Evolutionary conservation across 2,329 filamentous ascomycete species (phyloP), one percentile per base, ranked within the genome.

Genomic region (Ophiobolus disseminans): DNA sequence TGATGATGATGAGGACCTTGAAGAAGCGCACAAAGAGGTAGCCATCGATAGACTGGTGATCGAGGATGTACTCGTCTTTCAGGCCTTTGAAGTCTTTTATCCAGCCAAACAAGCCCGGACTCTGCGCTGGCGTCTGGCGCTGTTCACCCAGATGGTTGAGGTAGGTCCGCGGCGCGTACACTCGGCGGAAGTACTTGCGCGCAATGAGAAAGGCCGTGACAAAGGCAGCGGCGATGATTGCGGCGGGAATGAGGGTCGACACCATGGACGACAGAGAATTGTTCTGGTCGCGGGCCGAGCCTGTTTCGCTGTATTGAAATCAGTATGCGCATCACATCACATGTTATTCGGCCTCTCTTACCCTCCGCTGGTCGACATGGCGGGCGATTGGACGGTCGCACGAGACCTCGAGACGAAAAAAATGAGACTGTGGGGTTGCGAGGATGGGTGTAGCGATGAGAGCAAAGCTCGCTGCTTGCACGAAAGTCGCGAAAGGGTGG

Each of bases 21-120:
- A 80, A 73, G 57, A 76, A 78, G 30, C 78, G 70, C 36, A 80
- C 65, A 49, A 75, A 80, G 11, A 80, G 69, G 45, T 75, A 80
- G 22, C 75, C 76, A 56, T 80, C 78, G 38, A 80, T 73, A 9
- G 76, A 78, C 53, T 76, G 74, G 60, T 78, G 76, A 53, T 77
- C 73, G 37, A 80, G 70, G 17, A 80, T 72, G 50, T 76, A 77
- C 26, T 65, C 65, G 58, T 79, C 77, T 22, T 72, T 63, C 35
- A 79, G 74, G 59, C 56, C 62, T 19, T 70, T 66, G 55, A 78
- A 78, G 45, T 77, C 73, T 5, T 67, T 71, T 41, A 85, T 75
- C 82, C 82, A 85, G 55, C 80, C 80, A 39, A 84, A 67, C 48
- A 81, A 71, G 32, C 80, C 77, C 10, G 45, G 48, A 19, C 69